These are phyloP conservation scores for Lactifluus piperatus DNA, from an alignment of 768 basidiomycete genomes.

Conservation along the genomic window DNA sequence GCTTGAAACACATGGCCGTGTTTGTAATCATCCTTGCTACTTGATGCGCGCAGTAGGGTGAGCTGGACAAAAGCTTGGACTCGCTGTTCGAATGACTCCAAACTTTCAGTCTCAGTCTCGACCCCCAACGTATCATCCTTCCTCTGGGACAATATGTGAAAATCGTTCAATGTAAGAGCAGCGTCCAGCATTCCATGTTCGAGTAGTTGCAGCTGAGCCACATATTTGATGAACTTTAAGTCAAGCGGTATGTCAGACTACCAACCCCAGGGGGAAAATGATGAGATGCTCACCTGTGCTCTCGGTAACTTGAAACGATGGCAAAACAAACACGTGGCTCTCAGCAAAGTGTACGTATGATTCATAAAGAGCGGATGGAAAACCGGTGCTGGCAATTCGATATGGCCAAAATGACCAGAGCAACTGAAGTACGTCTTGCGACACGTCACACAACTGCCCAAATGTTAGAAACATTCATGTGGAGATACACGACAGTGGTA, in stretches of 20 bases:
- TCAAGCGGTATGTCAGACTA: neutral
- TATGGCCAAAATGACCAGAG: constrained; percentile 97
- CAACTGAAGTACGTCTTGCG: constrained; percentile 88
- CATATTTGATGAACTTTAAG: constrained; percentile 66
- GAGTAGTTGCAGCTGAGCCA: constrained; percentile 78
- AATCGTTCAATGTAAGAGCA: constrained; percentile 65
- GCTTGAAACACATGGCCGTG: constrained; percentile 81
- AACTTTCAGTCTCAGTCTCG: constrained; percentile 34
- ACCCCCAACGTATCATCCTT: constrained; percentile 33
- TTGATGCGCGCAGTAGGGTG: constrained; percentile 34
- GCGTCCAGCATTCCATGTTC: constrained; percentile 85
- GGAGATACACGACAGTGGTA: constrained; percentile 19
- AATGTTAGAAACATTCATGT: constrained; percentile 13
- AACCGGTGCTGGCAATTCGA: constrained; percentile 90
- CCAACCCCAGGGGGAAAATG: constrained; percentile 12
- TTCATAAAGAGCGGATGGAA: constrained; percentile 95
- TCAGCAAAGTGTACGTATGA: constrained; percentile 79
- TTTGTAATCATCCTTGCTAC: constrained; percentile 79
- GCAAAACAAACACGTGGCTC: constrained; percentile 88
- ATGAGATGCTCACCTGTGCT: constrained; percentile 44
- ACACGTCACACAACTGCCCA: constrained; percentile 82
- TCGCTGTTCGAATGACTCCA: constrained; percentile 52
- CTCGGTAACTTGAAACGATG: constrained; percentile 81
- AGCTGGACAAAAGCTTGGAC: constrained; percentile 59
- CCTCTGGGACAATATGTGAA: constrained; percentile 37